phyloP scores from a whole-genome alignment of 2,329 filamentous ascomycete genomes.

The Beauveria varroae region DNA sequence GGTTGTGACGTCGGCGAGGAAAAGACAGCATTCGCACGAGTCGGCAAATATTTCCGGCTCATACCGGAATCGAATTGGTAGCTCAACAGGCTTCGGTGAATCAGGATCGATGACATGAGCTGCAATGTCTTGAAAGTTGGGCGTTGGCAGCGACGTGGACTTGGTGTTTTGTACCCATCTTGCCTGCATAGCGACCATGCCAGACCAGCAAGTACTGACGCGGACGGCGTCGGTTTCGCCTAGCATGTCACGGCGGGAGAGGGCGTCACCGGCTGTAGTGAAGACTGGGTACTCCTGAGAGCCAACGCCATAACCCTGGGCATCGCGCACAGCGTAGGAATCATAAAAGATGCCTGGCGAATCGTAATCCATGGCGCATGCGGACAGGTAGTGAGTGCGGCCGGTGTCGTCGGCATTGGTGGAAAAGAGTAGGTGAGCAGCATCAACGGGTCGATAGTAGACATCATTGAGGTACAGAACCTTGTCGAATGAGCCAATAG shows the following conservation, averaged over 20 bases:
- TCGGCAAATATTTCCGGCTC: slow-evolving; percentile 55
- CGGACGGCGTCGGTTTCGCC: slow-evolving; percentile 55
- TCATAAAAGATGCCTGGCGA: slow-evolving; percentile 65
- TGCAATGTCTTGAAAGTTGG: slow-evolving; percentile 26
- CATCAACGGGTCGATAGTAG: slow-evolving; percentile 41
- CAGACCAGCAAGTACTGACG: slow-evolving; percentile 70
- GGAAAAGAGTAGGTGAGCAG: slow-evolving; percentile 52
- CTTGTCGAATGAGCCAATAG: slow-evolving; percentile 41
- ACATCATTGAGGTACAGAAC: slow-evolving; percentile 64
- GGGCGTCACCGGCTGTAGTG: slow-evolving; percentile 41
- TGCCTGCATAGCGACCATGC: slow-evolving; percentile 63
- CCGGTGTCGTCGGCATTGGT: slow-evolving; percentile 48
- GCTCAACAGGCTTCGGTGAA: slow-evolving; percentile 21
- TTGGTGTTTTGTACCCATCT: slow-evolving; percentile 45
- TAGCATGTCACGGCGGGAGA: slow-evolving; percentile 56
- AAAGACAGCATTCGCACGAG: slow-evolving; percentile 57
- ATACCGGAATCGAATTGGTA: slow-evolving; percentile 48
- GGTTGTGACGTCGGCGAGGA: slow-evolving; percentile 39
- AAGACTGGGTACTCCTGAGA: slow-evolving; percentile 65
- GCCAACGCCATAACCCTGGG: slow-evolving; percentile 54
- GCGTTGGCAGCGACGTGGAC: slow-evolving; percentile 20
- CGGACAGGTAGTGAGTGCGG: slow-evolving; percentile 52
- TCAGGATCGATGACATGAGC: slow-evolving; percentile 29
- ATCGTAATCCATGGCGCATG: slow-evolving; percentile 59
- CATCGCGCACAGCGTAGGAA: slow-evolving; percentile 63